These are phyloP conservation scores for Meyerozyma smithsonii DNA, from an alignment of 1,139 yeast species.

Conservation along the genomic window DNA sequence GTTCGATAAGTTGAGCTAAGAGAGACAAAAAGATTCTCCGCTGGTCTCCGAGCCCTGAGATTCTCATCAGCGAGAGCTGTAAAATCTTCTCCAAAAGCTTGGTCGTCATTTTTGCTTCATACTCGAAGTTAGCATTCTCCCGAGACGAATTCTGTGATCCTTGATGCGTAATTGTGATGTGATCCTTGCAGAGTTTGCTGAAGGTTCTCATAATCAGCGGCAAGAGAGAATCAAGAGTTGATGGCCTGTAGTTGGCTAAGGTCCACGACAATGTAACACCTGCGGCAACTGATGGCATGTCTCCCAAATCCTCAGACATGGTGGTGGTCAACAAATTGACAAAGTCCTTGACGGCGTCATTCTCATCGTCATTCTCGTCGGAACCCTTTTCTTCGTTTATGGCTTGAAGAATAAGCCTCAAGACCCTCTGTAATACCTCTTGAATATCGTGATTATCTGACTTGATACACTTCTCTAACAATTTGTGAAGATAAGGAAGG, in stretches of 20 bases:
- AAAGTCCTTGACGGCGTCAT: slow-evolving; percentile 60
- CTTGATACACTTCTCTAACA: slow-evolving; percentile 77
- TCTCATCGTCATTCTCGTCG: slow-evolving; percentile 44
- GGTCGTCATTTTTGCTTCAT: slow-evolving; percentile 76
- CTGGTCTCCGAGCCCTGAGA: slow-evolving; percentile 85
- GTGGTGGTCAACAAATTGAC: slow-evolving; percentile 58
- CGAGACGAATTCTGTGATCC: slow-evolving; percentile 32
- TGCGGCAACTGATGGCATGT: slow-evolving; percentile 81
- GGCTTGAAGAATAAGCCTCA: slow-evolving; percentile 62
- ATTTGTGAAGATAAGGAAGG: slow-evolving; percentile 59
- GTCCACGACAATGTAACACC: slow-evolving; percentile 89
- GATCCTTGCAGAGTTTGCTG: slow-evolving; percentile 86
- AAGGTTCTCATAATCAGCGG: slow-evolving; percentile 81
- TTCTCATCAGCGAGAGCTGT: slow-evolving; percentile 73
- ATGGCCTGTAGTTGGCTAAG: slow-evolving; percentile 68
- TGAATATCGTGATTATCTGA: slow-evolving; percentile 84
- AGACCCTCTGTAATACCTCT: slow-evolving; percentile 71
- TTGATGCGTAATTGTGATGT: slow-evolving; percentile 64
- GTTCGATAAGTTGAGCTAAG: slow-evolving; percentile 84
- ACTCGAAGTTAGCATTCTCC: slow-evolving; percentile 40
- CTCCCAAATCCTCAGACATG: slow-evolving; percentile 78
- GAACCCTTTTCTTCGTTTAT: slow-evolving; percentile 42
- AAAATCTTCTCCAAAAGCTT: slow-evolving; percentile 70
- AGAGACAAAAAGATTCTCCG: slow-evolving; percentile 82
- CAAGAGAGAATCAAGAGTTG: slow-evolving; percentile 66